Evolutionary conservation across 2,329 filamentous ascomycete genomes (phyloP), one percentile per base, ranked within the genome.

Genomic region (Didymella pinodella): DNA sequence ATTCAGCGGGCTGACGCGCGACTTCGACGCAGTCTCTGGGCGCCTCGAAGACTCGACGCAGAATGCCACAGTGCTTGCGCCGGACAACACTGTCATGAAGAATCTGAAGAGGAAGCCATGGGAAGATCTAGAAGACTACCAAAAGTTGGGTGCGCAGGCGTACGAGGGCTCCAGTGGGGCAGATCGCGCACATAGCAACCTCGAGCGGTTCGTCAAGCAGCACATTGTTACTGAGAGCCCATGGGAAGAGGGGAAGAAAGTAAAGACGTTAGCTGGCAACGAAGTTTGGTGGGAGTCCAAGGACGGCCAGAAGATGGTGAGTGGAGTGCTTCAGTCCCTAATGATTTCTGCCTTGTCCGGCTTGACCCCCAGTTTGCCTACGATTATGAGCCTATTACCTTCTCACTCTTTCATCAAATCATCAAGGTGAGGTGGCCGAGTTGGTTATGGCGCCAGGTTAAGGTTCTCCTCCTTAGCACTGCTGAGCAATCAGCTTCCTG

Each of bases 1-100:
- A 66, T 98, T 97, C 78, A 90, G 92, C 29, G 88, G 88, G 41
- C 87, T 96, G 70, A 89, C 90, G 5, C 87, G 93, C 59, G 89
- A 94, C 72, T 87, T 93, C 68, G 85, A 88, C 46, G 79, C 83
- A n/a, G 83, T 93, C 20, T 85, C 87, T 10, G 79, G 81, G 22
- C 90, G 91, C 0, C 85, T 98, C 14, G 85, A 90, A 67, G 85
- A 92, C 73, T 77, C 83, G 0, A 73, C 80, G 0, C 78, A 84
- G 57, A 93, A 94, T 74, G 91, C 91, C 16, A 97, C 93, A 2
- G 88, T 98, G 25, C 86, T 98, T 2, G 94, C 93, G 5, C 95
- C 95, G 0, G 81, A 91, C 53, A 98, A 99, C 81, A 87, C 85
- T 18, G 92, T 89, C 3, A 87, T 99, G 71, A 90, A 90, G 65